Percentiles rank a stretch among this genome's conserved stretches.
phyloP scores from a whole-genome alignment of 1,284 basidiomycete genomes.

The Ceratobasidium sp. region DNA sequence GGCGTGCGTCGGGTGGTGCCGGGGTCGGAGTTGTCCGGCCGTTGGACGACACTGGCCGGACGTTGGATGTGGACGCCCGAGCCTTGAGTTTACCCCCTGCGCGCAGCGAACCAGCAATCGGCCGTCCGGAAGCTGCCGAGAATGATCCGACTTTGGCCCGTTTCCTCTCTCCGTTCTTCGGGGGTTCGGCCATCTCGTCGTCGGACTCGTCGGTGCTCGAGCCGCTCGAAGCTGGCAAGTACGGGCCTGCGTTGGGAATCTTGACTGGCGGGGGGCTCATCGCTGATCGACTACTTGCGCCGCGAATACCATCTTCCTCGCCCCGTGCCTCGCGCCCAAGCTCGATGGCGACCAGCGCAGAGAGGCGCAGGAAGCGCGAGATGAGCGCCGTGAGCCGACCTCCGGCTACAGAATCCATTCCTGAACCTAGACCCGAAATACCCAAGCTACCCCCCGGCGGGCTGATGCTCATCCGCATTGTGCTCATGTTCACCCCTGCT shows the following conservation, averaged over 20 bases:
- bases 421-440: slow-evolving; percentile 12
- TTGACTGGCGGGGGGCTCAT: slow-evolving; percentile 21
- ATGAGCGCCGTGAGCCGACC: slow-evolving; percentile 62
- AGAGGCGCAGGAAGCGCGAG: slow-evolving; percentile 72
- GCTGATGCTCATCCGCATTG: slow-evolving; percentile 13
- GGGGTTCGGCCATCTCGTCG: slow-evolving; percentile 12
- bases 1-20: slow-evolving; percentile 16
- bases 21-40: slow-evolving; percentile 10
- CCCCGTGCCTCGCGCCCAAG: slow-evolving; percentile 65
- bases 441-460: slow-evolving; percentile 21
- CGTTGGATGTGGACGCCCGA: not conserved
- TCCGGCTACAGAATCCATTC: slow-evolving; percentile 10
- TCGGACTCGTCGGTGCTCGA: slow-evolving; percentile 38
- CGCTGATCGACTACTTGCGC: slow-evolving; percentile 52
- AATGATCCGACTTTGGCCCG: slow-evolving; percentile 17
- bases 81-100: not conserved
- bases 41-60: not conserved
- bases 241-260: slow-evolving; percentile 31
- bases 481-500: not conserved
- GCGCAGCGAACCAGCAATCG: slow-evolving; percentile 10
- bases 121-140: slow-evolving; percentile 4
- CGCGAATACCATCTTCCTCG: slow-evolving; percentile 46
- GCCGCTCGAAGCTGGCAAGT: slow-evolving; percentile 30
- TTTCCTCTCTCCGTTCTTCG: not conserved
- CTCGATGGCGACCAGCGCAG: slow-evolving; percentile 74